Evolutionary conservation across 345 rosid species (phyloP).

Genomic region (Camelina laxa): DNA sequence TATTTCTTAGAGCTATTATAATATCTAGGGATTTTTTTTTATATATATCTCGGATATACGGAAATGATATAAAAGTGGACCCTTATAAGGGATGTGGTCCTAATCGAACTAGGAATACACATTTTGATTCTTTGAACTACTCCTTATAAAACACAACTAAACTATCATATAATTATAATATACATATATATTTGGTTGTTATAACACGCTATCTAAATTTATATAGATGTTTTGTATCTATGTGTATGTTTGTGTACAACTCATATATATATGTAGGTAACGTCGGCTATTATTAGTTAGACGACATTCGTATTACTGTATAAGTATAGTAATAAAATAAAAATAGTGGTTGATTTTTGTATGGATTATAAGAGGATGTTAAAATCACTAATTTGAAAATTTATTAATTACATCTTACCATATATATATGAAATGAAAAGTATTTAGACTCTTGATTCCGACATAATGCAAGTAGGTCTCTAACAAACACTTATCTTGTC

Average conservation of each 20-base stretch:
- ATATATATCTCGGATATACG: conserved; percentile 3
- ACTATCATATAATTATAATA: conserved; percentile 26
- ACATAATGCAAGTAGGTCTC: conserved; percentile 41
- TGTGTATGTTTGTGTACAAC: conserved; percentile 31
- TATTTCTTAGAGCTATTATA: background rate
- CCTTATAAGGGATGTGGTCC: conserved; percentile 34
- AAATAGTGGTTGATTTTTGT: conserved; percentile 31
- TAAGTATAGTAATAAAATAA: conserved; percentile 3
- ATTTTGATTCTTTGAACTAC: conserved; percentile 40
- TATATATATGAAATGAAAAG: background rate
- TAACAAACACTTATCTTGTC: conserved; percentile 38
- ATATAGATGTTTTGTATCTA: conserved; percentile 21
- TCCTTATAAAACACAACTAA: conserved; percentile 37
- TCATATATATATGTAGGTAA: background rate
- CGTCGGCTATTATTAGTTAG: conserved; percentile 26
- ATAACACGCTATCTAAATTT: conserved; percentile 37
- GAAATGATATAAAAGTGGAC: conserved; percentile 25
- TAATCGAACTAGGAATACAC: conserved; percentile 22
- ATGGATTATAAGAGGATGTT: conserved; percentile 7
- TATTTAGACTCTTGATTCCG: conserved; percentile 34
- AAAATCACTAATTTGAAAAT: conserved; percentile 8
- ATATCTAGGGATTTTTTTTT: background rate
- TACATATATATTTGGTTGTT: conserved; percentile 25
- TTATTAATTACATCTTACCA: background rate
- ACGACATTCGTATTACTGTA: background rate